Evolutionary conservation across 208 protist species (phyloP).

Genomic region (Porcisia hertigi): DNA sequence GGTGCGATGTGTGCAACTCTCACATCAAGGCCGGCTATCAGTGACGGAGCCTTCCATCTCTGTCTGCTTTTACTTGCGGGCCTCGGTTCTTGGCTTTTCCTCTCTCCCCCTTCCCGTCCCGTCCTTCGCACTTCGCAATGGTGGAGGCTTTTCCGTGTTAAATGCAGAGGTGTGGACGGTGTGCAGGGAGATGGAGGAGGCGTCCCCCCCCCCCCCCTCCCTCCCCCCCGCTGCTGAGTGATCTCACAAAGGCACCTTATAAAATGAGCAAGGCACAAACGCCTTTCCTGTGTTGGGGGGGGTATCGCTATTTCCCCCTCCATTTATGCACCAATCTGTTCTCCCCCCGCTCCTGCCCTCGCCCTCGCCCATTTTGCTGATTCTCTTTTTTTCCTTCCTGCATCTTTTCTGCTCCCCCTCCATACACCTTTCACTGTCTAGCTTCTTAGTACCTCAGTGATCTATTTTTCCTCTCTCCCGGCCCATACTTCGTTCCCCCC

Average conservation of each 20-base stretch:
- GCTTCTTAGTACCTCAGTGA: too few relatives aligned
- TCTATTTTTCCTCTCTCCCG: too few relatives aligned
- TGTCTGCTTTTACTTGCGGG: background rate
- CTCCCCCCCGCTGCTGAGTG: background rate
- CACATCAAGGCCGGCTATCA: background rate
- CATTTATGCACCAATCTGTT: background rate
- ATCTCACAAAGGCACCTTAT: background rate
- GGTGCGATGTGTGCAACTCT: background rate
- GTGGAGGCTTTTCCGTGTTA: background rate
- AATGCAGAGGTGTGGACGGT: background rate
- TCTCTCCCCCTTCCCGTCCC: background rate
- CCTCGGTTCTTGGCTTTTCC: background rate
- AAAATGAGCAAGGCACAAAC: background rate
- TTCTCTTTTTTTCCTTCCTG: background rate
- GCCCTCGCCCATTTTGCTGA: background rate
- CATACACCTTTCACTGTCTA: background rate
- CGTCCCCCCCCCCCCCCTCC: too few relatives aligned
- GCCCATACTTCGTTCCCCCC: too few relatives aligned
- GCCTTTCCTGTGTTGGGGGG: too few relatives aligned
- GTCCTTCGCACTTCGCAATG: background rate
- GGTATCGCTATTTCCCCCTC: background rate
- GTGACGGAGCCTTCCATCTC: background rate
- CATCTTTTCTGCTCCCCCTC: conserved; percentile 9
- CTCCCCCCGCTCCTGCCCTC: background rate
- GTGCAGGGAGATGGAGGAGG: background rate